Evolutionary conservation across 2,329 filamentous ascomycete species (phyloP).

Genomic region (Aureobasidium namibiae): DNA sequence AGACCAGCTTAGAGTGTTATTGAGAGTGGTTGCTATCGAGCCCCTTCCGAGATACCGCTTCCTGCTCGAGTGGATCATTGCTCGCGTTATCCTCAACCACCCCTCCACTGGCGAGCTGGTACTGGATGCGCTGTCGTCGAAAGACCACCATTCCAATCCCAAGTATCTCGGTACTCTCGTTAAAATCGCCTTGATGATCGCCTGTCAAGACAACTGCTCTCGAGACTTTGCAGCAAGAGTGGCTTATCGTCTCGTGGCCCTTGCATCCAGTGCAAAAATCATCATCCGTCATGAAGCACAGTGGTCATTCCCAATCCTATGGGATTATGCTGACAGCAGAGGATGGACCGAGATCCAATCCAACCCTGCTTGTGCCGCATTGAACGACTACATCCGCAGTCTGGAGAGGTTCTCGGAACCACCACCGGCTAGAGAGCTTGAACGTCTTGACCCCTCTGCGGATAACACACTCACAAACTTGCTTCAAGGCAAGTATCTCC

Average conservation of each 20-base stretch:
- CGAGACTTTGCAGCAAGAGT: conserved; percentile 32
- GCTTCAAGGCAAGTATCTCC: conserved; percentile 38
- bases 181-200: conserved; percentile 37
- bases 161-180: conserved; percentile 40
- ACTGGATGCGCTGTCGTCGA: conserved; percentile 28
- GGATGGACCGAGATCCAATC: conserved; percentile 30
- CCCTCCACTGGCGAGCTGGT: conserved; percentile 26
- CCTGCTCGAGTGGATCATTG: conserved; percentile 41
- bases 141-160: conserved; percentile 39
- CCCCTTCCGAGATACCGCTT: conserved; percentile 40
- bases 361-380: conserved; percentile 33
- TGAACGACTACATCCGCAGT: conserved; percentile 37
- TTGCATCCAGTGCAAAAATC: conserved; percentile 42
- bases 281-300: conserved; percentile 47
- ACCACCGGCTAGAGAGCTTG: conserved; percentile 29
- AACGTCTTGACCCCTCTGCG: conserved; percentile 34
- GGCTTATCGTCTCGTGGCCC: conserved; percentile 34
- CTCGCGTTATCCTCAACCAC: conserved; percentile 32
- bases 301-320: conserved; percentile 39
- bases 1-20: conserved; percentile 30
- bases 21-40: conserved; percentile 36
- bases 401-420: conserved; percentile 36
- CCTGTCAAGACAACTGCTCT: conserved; percentile 28
- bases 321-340: conserved; percentile 30
- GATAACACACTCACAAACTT: conserved; percentile 38